Conservation (phyloP, 2,329 filamentous ascomycete genomes). For the Colletotrichum trifolii region DNA sequence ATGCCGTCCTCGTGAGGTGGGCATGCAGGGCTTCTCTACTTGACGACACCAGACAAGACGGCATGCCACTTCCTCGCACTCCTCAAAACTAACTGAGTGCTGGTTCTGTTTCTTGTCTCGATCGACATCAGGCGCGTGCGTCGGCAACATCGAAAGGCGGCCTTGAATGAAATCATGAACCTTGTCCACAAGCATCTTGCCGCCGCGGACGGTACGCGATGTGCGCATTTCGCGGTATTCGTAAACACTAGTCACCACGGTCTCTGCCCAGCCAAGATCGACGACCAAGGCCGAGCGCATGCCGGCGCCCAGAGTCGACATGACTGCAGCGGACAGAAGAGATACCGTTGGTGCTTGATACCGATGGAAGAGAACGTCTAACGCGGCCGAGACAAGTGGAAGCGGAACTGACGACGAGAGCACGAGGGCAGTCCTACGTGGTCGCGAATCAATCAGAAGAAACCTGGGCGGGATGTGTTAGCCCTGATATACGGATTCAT, state of each 20-base stretch:
- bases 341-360: slow-evolving; percentile 86
- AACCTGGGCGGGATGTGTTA: slow-evolving; percentile 54
- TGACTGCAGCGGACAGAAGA: slow-evolving; percentile 80
- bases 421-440: slow-evolving; percentile 78
- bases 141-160: slow-evolving; percentile 42
- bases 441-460: slow-evolving; percentile 78
- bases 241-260: slow-evolving; percentile 85
- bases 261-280: slow-evolving; percentile 94
- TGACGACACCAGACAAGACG: slow-evolving; percentile 81
- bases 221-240: slow-evolving; percentile 87
- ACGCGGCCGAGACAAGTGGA: slow-evolving; percentile 77
- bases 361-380: slow-evolving; percentile 83
- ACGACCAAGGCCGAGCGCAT: slow-evolving; percentile 87
- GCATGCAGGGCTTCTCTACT: background rate
- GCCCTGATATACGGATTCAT: slow-evolving; percentile 14
- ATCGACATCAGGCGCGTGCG: slow-evolving; percentile 8
- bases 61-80: slow-evolving; percentile 82
- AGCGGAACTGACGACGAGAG: slow-evolving; percentile 83
- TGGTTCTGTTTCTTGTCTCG: slow-evolving; percentile 40
- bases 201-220: slow-evolving; percentile 78
- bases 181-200: slow-evolving; percentile 75
- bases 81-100: slow-evolving; percentile 72
- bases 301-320: slow-evolving; percentile 81
- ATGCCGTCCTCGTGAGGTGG: slow-evolving; percentile 9
- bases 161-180: slow-evolving; percentile 73